Percentiles rank a stretch among this genome's conserved stretches.
phyloP scores from a whole-genome alignment of 23 red algal genomes.

The Gracilaria domingensis region DNA sequence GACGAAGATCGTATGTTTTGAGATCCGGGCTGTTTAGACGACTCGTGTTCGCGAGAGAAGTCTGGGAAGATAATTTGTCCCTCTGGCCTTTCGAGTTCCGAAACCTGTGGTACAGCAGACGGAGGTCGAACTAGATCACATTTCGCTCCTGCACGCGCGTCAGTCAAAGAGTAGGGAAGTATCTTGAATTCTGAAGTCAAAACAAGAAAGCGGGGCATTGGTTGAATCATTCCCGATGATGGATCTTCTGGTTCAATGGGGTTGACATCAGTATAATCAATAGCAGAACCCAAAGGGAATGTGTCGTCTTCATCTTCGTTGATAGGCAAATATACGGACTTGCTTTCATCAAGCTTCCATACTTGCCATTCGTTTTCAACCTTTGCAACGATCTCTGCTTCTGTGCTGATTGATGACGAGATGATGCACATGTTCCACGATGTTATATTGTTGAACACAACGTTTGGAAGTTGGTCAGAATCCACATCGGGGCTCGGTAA shows the following conservation, averaged over 20 bases:
- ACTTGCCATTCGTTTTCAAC: constrained; percentile 30
- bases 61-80: constrained; percentile 11
- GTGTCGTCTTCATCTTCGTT: constrained; percentile 55
- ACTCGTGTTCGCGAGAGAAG: background rate
- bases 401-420: constrained; percentile 37
- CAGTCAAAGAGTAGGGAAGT: constrained; percentile 38
- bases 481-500: constrained; percentile 4
- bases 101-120: background rate
- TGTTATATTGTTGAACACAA: constrained; percentile 22
- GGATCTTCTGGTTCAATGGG: constrained; percentile 50
- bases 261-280: constrained; percentile 48
- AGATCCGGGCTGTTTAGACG: background rate
- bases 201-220: constrained; percentile 61
- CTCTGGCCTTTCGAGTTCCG: background rate
- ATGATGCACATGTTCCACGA: constrained; percentile 55
- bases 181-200: constrained; percentile 37
- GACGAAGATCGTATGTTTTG: background rate
- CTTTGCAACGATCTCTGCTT: constrained; percentile 58
- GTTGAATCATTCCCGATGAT: constrained; percentile 23
- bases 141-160: constrained; percentile 23
- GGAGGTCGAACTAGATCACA: constrained; percentile 16
- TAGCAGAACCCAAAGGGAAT: constrained; percentile 40
- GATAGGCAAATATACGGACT: constrained; percentile 37
- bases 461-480: constrained; percentile 35
- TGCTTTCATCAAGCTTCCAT: constrained; percentile 58